Percentiles rank a stretch among this genome's conserved stretches.
Conservation (phyloP, 1,284 basidiomycete species). For the Pseudozyma sp. region DNA sequence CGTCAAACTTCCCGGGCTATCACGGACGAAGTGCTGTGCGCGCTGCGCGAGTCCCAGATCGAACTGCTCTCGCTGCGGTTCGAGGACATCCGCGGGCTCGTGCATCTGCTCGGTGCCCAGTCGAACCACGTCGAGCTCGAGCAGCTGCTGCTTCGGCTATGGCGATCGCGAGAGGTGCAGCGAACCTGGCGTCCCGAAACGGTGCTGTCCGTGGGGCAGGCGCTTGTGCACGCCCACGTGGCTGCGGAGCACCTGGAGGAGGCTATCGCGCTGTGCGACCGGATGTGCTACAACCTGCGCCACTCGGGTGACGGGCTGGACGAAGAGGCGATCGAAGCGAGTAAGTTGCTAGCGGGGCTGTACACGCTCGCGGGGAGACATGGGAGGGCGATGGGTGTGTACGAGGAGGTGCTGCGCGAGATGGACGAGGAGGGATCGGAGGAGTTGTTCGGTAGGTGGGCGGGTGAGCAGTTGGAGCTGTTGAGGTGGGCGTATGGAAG, state of each 20-base stretch:
- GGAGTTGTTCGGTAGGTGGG: conserved; percentile 2
- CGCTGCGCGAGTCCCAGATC: not conserved
- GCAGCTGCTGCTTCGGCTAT: conserved; percentile 1
- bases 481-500: not conserved
- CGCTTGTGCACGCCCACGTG: conserved; percentile 7
- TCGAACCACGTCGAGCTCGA: conserved; percentile 3
- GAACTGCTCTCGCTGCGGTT: conserved; percentile 2
- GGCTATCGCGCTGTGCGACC: conserved; percentile 7
- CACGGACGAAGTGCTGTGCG: conserved; percentile 4
- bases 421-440: conserved; percentile 4
- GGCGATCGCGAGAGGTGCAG: conserved; percentile 6
- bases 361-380: not conserved
- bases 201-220: conserved; percentile 1
- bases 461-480: not conserved
- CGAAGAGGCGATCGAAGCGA: conserved; percentile 6
- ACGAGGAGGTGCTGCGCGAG: conserved; percentile 11
- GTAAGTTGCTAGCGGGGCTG: conserved; percentile 1
- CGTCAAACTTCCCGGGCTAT: conserved; percentile 5
- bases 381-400: conserved; percentile 2
- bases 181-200: conserved; percentile 6
- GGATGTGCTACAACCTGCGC: conserved; percentile 11
- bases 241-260: not conserved
- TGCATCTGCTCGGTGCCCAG: conserved; percentile 3
- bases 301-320: conserved; percentile 11
- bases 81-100: conserved; percentile 1